These are phyloP conservation scores for Mycena metata DNA, from an alignment of 768 basidiomycete genomes.

Conservation along the genomic window DNA sequence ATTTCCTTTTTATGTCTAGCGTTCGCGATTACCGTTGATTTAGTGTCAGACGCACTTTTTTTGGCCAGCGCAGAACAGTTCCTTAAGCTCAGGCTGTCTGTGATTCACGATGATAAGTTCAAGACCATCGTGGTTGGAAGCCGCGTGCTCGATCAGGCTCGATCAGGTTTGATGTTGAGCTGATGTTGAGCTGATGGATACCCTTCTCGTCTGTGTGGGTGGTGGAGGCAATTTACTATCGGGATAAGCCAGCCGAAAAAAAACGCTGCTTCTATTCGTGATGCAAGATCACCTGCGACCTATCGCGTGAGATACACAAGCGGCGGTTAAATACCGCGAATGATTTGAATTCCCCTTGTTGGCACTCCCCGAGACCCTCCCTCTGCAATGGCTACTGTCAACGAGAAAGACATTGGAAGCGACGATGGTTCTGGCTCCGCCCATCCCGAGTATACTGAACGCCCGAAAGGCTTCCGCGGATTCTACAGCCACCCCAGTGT, in stretches of 20 bases:
- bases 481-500: conserved; percentile 67
- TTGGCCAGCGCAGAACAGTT: too few species aligned
- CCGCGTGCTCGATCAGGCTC: not conserved
- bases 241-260: conserved; percentile 10
- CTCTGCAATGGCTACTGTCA: conserved; percentile 31
- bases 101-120: too few species aligned
- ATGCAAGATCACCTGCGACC: conserved; percentile 19
- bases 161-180: too few species aligned
- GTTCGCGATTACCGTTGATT: too few species aligned
- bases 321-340: conserved; percentile 3
- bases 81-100: too few species aligned
- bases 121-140: too few species aligned
- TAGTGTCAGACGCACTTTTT: not conserved
- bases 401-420: conserved; percentile 41
- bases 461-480: conserved; percentile 61
- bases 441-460: conserved; percentile 47
- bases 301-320: conserved; percentile 8
- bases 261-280: conserved; percentile 25
- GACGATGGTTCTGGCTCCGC: conserved; percentile 44
- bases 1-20: too few species aligned
- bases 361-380: conserved; percentile 28
- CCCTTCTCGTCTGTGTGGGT: too few species aligned
- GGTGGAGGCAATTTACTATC: too few species aligned
- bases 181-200: too few species aligned
- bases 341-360: conserved; percentile 16